Base-by-base conservation (phyloP, 179 eudicot genomes). In the Silene coronaria region DNA sequence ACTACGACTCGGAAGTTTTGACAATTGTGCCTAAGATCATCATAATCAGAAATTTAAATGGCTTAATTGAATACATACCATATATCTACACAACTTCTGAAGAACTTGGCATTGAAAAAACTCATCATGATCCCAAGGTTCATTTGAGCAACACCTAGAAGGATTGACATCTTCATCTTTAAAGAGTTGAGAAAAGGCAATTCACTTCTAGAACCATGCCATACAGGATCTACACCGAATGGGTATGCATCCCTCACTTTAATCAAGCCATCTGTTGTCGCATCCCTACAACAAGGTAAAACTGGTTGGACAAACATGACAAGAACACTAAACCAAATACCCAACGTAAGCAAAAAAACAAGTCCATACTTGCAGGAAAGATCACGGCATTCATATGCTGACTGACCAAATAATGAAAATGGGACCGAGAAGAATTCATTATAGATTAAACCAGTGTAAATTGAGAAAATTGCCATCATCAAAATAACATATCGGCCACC, bases 141-240 rank as follows among this genome's bases (percentile, higher is more conserved):
- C 97, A 91, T 91, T 77, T 91, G 97, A 13, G 89, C 89, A 63
- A 91, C 90, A 97, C 97, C 97, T 16, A 91, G 80, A 82, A 91
- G 87, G 78, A 91, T 91, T 9, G 97, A 91, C 97, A 90, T 91
- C 98, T 91, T 91, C 97, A 91, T 91, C 90, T 91, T 91, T 73
- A 91, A 75, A 68, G 97, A 91, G 85, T 91, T 91, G 7, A 91
- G 85, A 70, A 88, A 91, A 67, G 97, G 96, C 65, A 91, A 75
- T 79, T 91, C 97, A 80, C 97, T 91, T 51, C 97, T 96, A 71
- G 85, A 84, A 14, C 97, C 97, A 76, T 87, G 93, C 97, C 97
- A 91, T 76, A 81, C 86, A 51, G 97, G 97, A 82, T 91, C 97
- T 64, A 91, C 88, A 73, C 97, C 97, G 76, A 91, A 91, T 62